Percentiles rank a stretch among this genome's conserved stretches.
Conservation (phyloP, 139 green algal species). For the Nannochloris sp. region DNA sequence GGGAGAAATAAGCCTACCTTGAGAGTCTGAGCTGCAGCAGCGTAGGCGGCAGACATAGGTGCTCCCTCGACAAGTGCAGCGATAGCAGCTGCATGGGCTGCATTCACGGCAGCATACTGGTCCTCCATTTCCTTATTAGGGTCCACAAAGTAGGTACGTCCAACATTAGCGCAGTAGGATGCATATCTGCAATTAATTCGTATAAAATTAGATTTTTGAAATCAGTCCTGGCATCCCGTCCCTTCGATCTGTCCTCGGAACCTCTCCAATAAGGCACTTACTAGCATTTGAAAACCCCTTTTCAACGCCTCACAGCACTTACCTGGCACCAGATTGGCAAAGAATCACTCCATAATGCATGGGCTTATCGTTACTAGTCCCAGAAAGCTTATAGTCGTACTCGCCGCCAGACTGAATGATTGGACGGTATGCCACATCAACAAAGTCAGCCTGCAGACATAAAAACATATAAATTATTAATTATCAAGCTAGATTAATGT, state of each 20-base stretch:
- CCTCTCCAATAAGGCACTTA: too few species aligned
- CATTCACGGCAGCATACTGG: slow-evolving; percentile 65
- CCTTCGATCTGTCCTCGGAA: too few species aligned
- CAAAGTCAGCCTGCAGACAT: slow-evolving; percentile 53
- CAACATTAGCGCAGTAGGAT: slow-evolving; percentile 91
- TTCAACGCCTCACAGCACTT: too few species aligned
- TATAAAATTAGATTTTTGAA: background rate
- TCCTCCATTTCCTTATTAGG: slow-evolving; percentile 67
- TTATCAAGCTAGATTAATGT: background rate
- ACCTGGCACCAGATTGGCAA: slow-evolving; percentile 29
- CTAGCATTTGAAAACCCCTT: too few species aligned
- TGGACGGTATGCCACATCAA: slow-evolving; percentile 93
- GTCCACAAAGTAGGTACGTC: slow-evolving; percentile 86
- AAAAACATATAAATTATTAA: background rate
- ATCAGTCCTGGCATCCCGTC: too few species aligned
- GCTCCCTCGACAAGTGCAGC: slow-evolving; percentile 60
- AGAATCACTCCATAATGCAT: slow-evolving; percentile 62
- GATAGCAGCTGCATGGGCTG: slow-evolving; percentile 74
- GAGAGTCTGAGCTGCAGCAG: slow-evolving; percentile 58
- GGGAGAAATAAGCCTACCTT: slow-evolving; percentile 15
- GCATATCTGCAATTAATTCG: slow-evolving; percentile 47
- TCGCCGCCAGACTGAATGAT: slow-evolving; percentile 76
- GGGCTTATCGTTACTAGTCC: slow-evolving; percentile 33
- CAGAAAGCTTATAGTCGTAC: slow-evolving; percentile 61
- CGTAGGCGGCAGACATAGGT: slow-evolving; percentile 53